Evolutionary conservation across 495 filamentous ascomycete genomes (phyloP).

Genomic region (Aspergillus asperescens): DNA sequence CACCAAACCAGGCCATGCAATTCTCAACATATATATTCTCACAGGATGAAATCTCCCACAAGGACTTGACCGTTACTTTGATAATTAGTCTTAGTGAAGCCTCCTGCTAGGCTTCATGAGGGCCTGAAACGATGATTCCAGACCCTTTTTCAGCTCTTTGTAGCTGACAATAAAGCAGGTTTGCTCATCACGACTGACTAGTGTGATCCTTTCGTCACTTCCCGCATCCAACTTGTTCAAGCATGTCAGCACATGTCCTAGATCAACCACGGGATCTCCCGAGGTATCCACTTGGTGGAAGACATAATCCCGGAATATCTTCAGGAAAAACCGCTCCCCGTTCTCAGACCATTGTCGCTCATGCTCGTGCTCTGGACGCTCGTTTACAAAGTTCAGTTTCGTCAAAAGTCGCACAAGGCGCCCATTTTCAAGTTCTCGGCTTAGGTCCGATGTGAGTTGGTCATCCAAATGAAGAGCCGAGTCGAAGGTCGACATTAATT

Average conservation of each 20-base stretch:
- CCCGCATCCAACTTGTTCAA: slow-evolving; percentile 92
- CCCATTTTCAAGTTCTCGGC: slow-evolving; percentile 85
- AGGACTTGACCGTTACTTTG: background rate
- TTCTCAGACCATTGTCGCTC: slow-evolving; percentile 78
- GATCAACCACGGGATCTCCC: slow-evolving; percentile 71
- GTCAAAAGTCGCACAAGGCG: slow-evolving; percentile 73
- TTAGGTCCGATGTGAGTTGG: slow-evolving; percentile 61
- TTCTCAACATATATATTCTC: slow-evolving; percentile 15
- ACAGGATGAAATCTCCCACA: background rate
- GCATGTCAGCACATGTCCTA: slow-evolving; percentile 77
- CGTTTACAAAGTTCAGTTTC: slow-evolving; percentile 80
- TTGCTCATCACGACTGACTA: slow-evolving; percentile 86
- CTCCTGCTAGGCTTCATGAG: slow-evolving; percentile 54
- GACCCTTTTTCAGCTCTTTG: slow-evolving; percentile 74
- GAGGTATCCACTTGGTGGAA: slow-evolving; percentile 90
- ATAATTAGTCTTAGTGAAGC: slow-evolving; percentile 29
- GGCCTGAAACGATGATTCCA: slow-evolving; percentile 76
- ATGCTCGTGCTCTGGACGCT: slow-evolving; percentile 77
- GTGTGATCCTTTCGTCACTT: slow-evolving; percentile 72
- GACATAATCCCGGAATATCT: slow-evolving; percentile 93
- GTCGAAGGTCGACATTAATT: slow-evolving; percentile 67
- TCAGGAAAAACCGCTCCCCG: slow-evolving; percentile 83
- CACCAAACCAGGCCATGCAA: background rate
- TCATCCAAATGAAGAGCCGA: slow-evolving; percentile 70
- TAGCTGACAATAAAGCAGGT: slow-evolving; percentile 81